phyloP scores from a whole-genome alignment of 164 flowering plant genomes.

The Nymphaea colorata region DNA sequence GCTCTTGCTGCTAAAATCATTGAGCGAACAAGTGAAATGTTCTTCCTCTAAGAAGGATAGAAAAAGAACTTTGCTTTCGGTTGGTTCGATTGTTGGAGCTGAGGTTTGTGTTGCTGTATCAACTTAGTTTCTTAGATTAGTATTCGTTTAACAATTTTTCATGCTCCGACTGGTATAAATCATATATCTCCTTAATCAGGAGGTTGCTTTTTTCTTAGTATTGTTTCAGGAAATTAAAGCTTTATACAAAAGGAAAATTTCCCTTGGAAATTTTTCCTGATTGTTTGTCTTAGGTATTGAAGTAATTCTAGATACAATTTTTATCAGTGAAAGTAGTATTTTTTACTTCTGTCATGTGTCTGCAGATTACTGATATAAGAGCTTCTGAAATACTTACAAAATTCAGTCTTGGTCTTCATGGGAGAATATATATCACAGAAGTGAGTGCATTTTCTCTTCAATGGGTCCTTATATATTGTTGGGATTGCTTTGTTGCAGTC shows the following conservation, averaged over 20 bases:
- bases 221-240: no score
- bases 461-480: no score
- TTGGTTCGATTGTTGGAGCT: constrained; percentile 76
- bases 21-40: constrained; percentile 34
- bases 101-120: constrained; percentile 39
- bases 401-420: constrained; percentile 69
- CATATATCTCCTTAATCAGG: no score
- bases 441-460: constrained; percentile 17
- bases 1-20: constrained; percentile 63
- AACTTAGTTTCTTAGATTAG: background rate
- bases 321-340: no score
- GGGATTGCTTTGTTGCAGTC: no score
- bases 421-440: constrained; percentile 91
- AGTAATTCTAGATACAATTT: background rate
- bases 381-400: constrained; percentile 65
- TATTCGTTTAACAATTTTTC: background rate
- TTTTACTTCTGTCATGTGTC: background rate
- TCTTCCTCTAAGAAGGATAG: constrained; percentile 69
- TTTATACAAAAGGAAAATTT: no score
- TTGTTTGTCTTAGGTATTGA: constrained; percentile 1
- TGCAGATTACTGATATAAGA: constrained; percentile 70
- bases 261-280: no score
- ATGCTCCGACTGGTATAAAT: background rate
- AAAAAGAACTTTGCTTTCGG: constrained; percentile 46
- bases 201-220: no score